Evolutionary conservation across 331 rosid species (phyloP).

Genomic region (Spiraea crenata): DNA sequence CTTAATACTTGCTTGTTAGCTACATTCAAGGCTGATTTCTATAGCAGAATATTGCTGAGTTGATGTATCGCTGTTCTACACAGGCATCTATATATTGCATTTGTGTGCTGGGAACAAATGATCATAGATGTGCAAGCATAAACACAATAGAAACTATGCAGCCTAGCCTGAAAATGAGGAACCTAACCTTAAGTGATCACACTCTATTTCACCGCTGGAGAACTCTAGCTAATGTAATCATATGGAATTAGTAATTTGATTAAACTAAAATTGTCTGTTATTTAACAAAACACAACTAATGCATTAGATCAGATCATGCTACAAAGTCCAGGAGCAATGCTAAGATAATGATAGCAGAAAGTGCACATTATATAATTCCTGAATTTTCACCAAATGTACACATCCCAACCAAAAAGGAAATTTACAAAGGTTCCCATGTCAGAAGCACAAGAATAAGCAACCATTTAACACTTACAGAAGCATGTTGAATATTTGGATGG

Average conservation of each 20-base stretch:
- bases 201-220: background rate
- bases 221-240: background rate
- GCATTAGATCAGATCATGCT: background rate
- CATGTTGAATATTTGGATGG: conserved; percentile 96
- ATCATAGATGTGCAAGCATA: too few species aligned
- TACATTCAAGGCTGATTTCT: too few species aligned
- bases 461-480: conserved; percentile 57
- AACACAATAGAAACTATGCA: too few species aligned
- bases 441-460: conserved; percentile 7
- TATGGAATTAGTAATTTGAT: background rate
- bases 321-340: background rate
- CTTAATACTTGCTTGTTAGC: too few species aligned
- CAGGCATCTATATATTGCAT: too few species aligned
- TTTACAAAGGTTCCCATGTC: background rate
- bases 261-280: background rate
- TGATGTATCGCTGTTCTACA: too few species aligned
- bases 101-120: background rate
- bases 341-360: background rate
- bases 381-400: background rate
- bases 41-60: too few species aligned
- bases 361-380: background rate
- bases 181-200: background rate
- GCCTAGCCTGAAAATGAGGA: background rate
- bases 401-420: background rate
- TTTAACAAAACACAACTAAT: background rate